Conservation (phyloP, 2,329 filamentous ascomycete species). For the Hypoxylon sp. region DNA sequence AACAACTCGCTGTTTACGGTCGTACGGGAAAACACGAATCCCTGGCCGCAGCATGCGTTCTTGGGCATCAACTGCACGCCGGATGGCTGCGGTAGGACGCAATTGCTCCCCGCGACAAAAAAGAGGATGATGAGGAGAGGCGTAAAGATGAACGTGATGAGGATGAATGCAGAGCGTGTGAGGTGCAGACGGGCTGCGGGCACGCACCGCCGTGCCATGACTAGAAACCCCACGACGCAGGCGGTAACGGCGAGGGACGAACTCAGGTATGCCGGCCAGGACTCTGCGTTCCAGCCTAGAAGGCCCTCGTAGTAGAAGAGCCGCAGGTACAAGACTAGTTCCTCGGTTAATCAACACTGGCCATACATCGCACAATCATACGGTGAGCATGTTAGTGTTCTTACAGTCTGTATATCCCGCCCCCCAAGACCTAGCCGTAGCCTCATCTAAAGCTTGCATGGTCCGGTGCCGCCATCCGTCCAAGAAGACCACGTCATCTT, state of each 20-base stretch:
- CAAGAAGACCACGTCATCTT: conserved; percentile 52
- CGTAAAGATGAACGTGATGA: conserved; percentile 43
- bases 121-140: conserved; percentile 48
- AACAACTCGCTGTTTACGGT: conserved; percentile 45
- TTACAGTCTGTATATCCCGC: conserved; percentile 33
- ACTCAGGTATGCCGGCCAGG: conserved; percentile 47
- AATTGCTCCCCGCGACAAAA: conserved; percentile 49
- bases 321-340: conserved; percentile 50
- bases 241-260: conserved; percentile 27
- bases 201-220: conserved; percentile 31
- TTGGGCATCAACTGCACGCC: conserved; percentile 49
- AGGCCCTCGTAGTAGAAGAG: conserved; percentile 52
- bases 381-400: neutral
- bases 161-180: conserved; percentile 30
- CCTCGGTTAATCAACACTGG: conserved; percentile 5
- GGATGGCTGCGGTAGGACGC: conserved; percentile 38
- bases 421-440: conserved; percentile 40
- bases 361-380: neutral
- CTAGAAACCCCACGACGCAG: conserved; percentile 15
- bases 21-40: conserved; percentile 49
- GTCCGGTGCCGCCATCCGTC: conserved; percentile 50
- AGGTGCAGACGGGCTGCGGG: conserved; percentile 37
- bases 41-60: conserved; percentile 51
- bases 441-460: conserved; percentile 38
- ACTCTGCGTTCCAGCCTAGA: conserved; percentile 52